Conservation (phyloP, 768 basidiomycete genomes). For the Fistulinella prunicolor region DNA sequence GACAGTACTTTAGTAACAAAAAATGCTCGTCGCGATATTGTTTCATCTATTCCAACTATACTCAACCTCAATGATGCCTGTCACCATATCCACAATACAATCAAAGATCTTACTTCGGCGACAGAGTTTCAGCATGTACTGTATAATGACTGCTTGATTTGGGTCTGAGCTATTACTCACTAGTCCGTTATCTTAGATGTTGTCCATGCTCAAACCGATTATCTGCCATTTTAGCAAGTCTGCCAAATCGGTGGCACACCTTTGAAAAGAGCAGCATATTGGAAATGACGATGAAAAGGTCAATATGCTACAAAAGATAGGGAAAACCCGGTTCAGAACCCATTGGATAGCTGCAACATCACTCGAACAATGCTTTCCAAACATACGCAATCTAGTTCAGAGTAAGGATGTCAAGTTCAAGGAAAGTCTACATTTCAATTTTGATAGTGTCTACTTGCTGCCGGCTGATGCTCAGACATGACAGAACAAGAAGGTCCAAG, state of each 20-base stretch:
- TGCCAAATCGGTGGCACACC: background rate
- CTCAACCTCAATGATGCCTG: background rate
- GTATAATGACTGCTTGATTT: too few relatives aligned
- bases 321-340: background rate
- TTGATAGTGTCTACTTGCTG: too few relatives aligned
- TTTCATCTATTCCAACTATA: background rate
- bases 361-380: conserved; percentile 1
- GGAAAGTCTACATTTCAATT: background rate
- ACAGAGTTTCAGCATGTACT: background rate
- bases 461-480: too few relatives aligned
- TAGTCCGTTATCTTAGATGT: background rate
- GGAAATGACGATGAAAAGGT: background rate
- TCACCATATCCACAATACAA: background rate
- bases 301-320: background rate
- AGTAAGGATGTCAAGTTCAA: background rate
- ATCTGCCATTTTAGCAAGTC: background rate
- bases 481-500: background rate
- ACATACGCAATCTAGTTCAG: background rate
- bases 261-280: background rate
- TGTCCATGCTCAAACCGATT: background rate
- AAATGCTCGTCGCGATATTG: background rate
- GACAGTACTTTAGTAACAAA: background rate
- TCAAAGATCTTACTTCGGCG: background rate
- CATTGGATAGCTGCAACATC: background rate
- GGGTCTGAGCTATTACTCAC: too few relatives aligned